phyloP scores from a whole-genome alignment of 768 basidiomycete genomes.

The Collybiopsis luxurians region DNA sequence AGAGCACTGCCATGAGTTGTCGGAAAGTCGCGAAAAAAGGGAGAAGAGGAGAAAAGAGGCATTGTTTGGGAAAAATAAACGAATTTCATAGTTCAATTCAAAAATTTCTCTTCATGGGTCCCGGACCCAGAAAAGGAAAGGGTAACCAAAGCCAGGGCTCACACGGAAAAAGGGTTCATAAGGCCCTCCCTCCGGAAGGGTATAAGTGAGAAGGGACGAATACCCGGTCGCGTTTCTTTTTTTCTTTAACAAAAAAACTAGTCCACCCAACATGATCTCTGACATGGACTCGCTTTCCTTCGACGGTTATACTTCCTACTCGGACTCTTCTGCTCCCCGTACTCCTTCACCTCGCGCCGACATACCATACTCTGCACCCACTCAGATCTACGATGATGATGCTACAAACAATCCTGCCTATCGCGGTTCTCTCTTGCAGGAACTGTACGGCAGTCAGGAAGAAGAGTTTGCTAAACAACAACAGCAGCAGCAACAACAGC shows the following conservation, averaged over 20 bases:
- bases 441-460: conserved; percentile 53
- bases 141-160: not conserved
- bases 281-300: conserved; percentile 47
- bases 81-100: conserved; percentile 1
- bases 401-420: conserved; percentile 33
- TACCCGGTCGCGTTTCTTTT: not conserved
- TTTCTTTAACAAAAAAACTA: too few species aligned
- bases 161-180: conserved; percentile 3
- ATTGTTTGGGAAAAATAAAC: not conserved
- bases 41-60: not conserved
- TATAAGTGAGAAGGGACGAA: not conserved
- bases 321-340: conserved; percentile 66
- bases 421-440: conserved; percentile 60
- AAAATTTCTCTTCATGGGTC: too few species aligned
- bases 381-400: conserved; percentile 35
- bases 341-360: conserved; percentile 64
- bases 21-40: not conserved
- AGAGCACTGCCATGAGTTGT: not conserved
- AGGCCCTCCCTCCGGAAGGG: not conserved
- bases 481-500: conserved; percentile 33
- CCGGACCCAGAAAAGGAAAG: not conserved
- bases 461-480: conserved; percentile 27
- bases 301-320: conserved; percentile 63
- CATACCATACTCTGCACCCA: conserved; percentile 29
- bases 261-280: not conserved